Percentiles rank a stretch among this genome's conserved stretches.
These are phyloP conservation scores for Abrus precatorius DNA, from an alignment of 306 rosid genomes.

Conservation along the genomic window DNA sequence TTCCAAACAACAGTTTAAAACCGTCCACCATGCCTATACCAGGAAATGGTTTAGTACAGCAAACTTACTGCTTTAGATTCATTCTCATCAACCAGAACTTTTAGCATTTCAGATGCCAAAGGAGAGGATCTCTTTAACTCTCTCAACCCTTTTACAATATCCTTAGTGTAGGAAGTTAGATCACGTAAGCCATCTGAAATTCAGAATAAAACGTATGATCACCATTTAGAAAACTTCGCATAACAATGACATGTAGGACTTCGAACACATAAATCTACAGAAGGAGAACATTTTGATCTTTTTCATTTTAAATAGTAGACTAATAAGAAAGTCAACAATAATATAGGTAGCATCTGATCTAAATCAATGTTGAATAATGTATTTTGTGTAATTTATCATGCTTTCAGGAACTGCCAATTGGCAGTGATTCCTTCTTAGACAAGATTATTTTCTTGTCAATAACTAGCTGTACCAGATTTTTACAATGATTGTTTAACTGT, in stretches of 20 bases:
- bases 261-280: slow-evolving; percentile 28
- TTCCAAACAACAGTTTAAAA: slow-evolving; percentile 41
- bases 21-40: slow-evolving; percentile 25
- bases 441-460: background rate
- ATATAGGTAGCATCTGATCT: slow-evolving; percentile 19
- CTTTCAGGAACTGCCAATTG: slow-evolving; percentile 10
- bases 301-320: background rate
- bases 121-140: slow-evolving; percentile 83
- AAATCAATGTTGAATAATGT: slow-evolving; percentile 38
- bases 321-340: slow-evolving; percentile 7
- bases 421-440: slow-evolving; percentile 25
- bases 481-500: slow-evolving; percentile 18
- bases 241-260: slow-evolving; percentile 15
- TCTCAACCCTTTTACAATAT: slow-evolving; percentile 73
- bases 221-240: slow-evolving; percentile 9
- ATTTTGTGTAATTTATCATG: slow-evolving; percentile 31
- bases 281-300: background rate
- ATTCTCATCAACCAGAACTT: slow-evolving; percentile 67
- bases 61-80: slow-evolving; percentile 79
- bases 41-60: slow-evolving; percentile 32
- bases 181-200: slow-evolving; percentile 79
- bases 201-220: slow-evolving; percentile 47
- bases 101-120: slow-evolving; percentile 78
- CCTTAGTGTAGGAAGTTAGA: slow-evolving; percentile 65
- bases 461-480: slow-evolving; percentile 3